Evolutionary conservation across 257 asterid genomes (phyloP).

Genomic region (Solanum sitiens): DNA sequence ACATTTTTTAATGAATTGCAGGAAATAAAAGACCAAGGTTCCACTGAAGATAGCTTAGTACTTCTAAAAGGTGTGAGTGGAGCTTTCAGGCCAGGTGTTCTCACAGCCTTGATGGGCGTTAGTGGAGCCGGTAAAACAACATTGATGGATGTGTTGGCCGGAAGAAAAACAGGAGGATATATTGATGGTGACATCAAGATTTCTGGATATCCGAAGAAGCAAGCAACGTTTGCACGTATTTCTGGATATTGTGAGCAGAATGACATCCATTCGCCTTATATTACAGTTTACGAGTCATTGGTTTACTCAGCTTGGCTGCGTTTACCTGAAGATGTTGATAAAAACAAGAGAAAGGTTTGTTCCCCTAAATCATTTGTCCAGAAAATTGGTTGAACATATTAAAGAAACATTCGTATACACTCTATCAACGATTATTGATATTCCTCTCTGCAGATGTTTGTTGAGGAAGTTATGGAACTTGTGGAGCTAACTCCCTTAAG

Average conservation of each 20-base stretch:
- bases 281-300: conserved; percentile 50
- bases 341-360: conserved; percentile 37
- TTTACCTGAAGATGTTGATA: conserved; percentile 30
- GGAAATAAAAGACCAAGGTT: conserved; percentile 59
- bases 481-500: conserved; percentile 43
- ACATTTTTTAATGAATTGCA: conserved; percentile 1
- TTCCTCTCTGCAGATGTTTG: conserved; percentile 27
- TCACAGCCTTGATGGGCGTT: conserved; percentile 65
- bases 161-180: conserved; percentile 61
- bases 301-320: conserved; percentile 66
- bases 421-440: neutral
- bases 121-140: conserved; percentile 80
- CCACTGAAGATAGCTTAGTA: conserved; percentile 32
- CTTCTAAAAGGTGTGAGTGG: conserved; percentile 60
- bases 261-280: conserved; percentile 58
- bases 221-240: conserved; percentile 58
- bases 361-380: neutral
- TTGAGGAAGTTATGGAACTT: conserved; percentile 53
- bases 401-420: neutral
- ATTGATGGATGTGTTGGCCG: conserved; percentile 65
- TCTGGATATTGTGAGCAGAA: conserved; percentile 68
- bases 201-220: conserved; percentile 56
- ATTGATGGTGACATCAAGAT: conserved; percentile 42
- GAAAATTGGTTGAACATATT: neutral
- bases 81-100: conserved; percentile 52